Evolutionary conservation across 164 flowering plant species (phyloP), one percentile per base, ranked within the genome.

Genomic region (Aristolochia contorta): DNA sequence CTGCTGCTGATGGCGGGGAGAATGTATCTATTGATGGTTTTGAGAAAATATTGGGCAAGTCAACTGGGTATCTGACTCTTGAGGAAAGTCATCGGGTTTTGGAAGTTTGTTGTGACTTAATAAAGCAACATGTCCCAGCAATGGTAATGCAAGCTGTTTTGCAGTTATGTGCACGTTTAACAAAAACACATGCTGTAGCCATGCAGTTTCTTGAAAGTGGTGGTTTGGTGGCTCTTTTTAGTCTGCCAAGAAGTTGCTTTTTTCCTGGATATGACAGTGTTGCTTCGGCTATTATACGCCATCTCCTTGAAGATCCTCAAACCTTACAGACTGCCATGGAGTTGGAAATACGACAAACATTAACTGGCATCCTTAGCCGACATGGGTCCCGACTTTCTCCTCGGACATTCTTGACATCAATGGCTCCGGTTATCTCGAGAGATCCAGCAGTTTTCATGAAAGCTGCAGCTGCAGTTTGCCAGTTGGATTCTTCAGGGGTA

Each of bases 321-420:
- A 89, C 98, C 21, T 76, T 92, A 59, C 98, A 89, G 83, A 78
- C 81, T 57, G 96, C 96, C 20, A 92, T 92, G 97, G 98, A 92
- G 66, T 70, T 76, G 72, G 98, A 92, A 76, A 89, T 92, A 64
- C 75, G 93, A 2, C 98, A 89, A 65, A 76, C 80, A 53, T 63
- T 92, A 23, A 67, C 78, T 71, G 85, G 86, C 43, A 79, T 52
- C 60, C 62, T 59, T 33, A 67, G 74, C 57, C 72, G 93, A 48
- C 87, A 85, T 76, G 75, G 71, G 52, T 88, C 95, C 13, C 89
- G 85, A 43, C 69, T 78, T 30, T 67, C 80, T 0, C 76, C 84
- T 1, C 68, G 85, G 21, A 62, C 81, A 45, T 89, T 92, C 72
- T 75, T 92, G 76, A 83, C 87, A 61, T 78, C 88, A 22, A 78